Percentiles rank a stretch among this genome's conserved stretches.
Conservation (phyloP, 202 grass and related monocot genomes). For the Carex sylvatica region DNA sequence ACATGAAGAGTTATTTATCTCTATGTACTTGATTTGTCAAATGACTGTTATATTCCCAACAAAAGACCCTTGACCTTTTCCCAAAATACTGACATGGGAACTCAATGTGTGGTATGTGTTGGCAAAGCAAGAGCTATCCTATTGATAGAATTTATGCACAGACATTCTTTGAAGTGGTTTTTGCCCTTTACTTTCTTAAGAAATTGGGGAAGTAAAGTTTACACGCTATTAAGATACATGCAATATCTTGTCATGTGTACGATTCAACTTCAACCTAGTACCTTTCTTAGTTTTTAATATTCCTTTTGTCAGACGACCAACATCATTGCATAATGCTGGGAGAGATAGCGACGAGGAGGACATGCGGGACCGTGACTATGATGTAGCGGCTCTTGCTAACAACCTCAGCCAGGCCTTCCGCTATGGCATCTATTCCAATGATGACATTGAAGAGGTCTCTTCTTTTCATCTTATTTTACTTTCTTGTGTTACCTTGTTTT, state of each 20-base stretch:
- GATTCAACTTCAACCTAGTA: not conserved
- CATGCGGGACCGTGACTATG: constrained; percentile 86
- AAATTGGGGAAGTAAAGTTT: not conserved
- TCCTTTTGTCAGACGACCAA: constrained; percentile 65
- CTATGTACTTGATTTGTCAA: not conserved
- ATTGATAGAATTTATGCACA: not conserved
- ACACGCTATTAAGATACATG: not conserved
- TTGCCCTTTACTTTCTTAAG: not conserved
- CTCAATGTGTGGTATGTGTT: not conserved
- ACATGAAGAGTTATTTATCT: not conserved
- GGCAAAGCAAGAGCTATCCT: not conserved
- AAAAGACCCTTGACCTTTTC: not conserved
- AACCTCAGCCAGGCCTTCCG: constrained; percentile 96
- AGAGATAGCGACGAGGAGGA: constrained; percentile 98
- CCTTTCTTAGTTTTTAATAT: constrained; percentile 7
- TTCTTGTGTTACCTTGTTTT: not conserved
- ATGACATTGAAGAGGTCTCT: constrained; percentile 89
- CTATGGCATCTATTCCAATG: constrained; percentile 91
- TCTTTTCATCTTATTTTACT: not conserved
- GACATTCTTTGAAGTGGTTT: not conserved
- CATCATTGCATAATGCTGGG: constrained; percentile 75
- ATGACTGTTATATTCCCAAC: not conserved
- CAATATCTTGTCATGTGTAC: not conserved
- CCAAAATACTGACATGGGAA: not conserved
- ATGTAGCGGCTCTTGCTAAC: constrained; percentile 93